Evolutionary conservation across 371 early-diverging fungal species (phyloP).

Genomic region (Thermomucor indicae-seudaticae): DNA sequence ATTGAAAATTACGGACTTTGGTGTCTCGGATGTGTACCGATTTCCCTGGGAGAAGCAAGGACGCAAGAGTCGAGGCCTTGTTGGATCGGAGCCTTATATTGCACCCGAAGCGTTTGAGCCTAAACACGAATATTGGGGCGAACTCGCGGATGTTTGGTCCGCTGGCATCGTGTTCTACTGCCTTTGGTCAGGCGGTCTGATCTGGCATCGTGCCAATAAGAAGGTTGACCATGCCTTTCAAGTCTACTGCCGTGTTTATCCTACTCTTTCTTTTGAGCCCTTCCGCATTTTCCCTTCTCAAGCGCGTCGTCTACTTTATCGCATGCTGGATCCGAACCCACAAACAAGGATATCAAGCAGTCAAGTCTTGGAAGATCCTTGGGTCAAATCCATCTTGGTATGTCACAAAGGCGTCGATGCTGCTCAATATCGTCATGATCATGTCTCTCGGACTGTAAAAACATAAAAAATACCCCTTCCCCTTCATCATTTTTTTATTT

Average conservation of each 20-base stretch:
- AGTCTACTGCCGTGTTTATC: slow-evolving; percentile 41
- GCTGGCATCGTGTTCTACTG: slow-evolving; percentile 82
- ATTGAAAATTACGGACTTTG: slow-evolving; percentile 98
- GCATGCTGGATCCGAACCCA: slow-evolving; percentile 45
- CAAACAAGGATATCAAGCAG: slow-evolving; percentile 51
- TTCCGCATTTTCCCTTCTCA: slow-evolving; percentile 56
- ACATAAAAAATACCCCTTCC: too few relatives aligned
- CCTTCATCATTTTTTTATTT: too few relatives aligned
- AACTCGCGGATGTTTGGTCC: slow-evolving; percentile 79
- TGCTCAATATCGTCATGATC: slow-evolving; percentile 11
- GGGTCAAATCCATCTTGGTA: slow-evolving; percentile 60
- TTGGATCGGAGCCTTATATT: slow-evolving; percentile 90
- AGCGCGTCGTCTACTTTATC: slow-evolving; percentile 49
- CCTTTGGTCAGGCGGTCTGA: slow-evolving; percentile 47
- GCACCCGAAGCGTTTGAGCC: slow-evolving; percentile 81
- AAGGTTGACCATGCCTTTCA: slow-evolving; percentile 61
- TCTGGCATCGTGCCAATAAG: slow-evolving; percentile 70
- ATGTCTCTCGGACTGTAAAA: slow-evolving; percentile 1
- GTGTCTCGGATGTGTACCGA: slow-evolving; percentile 91
- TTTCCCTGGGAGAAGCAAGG: slow-evolving; percentile 72
- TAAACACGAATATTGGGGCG: slow-evolving; percentile 76
- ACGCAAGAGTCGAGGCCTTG: slow-evolving; percentile 74
- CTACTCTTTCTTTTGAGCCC: slow-evolving; percentile 51
- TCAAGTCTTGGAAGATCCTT: slow-evolving; percentile 59
- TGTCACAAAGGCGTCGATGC: slow-evolving; percentile 31